These are phyloP conservation scores for Auriscalpium orientale DNA, from an alignment of 768 basidiomycete species.

Conservation along the genomic window DNA sequence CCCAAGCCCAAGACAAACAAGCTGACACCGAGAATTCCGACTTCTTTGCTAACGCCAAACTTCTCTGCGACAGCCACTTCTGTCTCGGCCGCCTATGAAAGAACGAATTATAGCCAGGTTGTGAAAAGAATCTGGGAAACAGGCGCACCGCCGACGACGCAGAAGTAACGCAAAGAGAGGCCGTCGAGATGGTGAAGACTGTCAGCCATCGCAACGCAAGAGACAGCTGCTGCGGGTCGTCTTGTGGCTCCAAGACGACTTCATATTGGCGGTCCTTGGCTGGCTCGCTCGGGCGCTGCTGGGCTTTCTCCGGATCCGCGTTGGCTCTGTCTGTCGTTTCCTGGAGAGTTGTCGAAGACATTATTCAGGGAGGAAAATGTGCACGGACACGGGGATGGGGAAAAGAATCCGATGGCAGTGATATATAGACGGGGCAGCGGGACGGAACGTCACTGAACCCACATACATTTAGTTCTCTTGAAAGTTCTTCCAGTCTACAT, in stretches of 20 bases:
- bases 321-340: too few relatives aligned
- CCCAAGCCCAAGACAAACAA: constrained; percentile 32
- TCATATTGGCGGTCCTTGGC: not conserved
- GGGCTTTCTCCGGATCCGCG: too few relatives aligned
- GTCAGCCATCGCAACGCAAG: constrained; percentile 8
- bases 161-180: constrained; percentile 2
- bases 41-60: constrained; percentile 30
- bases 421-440: too few relatives aligned
- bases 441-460: too few relatives aligned
- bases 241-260: constrained; percentile 5
- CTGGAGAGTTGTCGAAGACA: too few relatives aligned
- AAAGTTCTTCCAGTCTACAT: too few relatives aligned
- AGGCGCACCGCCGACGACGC: constrained; percentile 6
- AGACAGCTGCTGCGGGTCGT: constrained; percentile 11
- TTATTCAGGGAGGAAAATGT: too few relatives aligned
- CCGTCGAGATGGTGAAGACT: not conserved
- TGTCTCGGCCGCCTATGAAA: constrained; percentile 26
- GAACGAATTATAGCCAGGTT: not conserved
- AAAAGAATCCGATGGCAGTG: too few relatives aligned
- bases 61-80: constrained; percentile 30
- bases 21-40: constrained; percentile 33
- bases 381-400: too few relatives aligned
- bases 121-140: not conserved
- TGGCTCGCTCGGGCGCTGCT: too few relatives aligned
- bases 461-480: too few relatives aligned